Percentiles rank a stretch among this genome's conserved stretches.
Conservation (phyloP, 164 flowering plant species). For the Taxillus chinensis region DNA sequence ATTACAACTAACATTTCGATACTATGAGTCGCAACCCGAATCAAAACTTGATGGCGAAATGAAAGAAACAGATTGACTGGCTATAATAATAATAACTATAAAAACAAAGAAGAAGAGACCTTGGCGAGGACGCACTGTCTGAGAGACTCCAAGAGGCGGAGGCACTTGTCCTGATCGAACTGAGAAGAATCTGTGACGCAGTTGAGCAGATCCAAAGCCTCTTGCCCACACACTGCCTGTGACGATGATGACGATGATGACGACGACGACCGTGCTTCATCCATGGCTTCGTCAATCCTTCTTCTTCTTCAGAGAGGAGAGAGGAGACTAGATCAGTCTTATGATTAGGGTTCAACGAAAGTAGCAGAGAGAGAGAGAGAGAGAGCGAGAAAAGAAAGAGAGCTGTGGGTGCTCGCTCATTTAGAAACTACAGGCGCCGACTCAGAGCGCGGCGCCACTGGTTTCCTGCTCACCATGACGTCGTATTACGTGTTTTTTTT, state of each 20-base stretch:
- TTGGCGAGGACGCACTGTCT: conserved; percentile 59
- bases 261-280: conserved; percentile 6
- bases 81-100: no score
- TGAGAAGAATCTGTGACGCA: conserved; percentile 42
- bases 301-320: conserved; percentile 9
- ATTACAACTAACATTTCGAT: no score
- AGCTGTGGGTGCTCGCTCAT: no score
- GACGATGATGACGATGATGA: no score
- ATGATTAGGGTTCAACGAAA: background rate
- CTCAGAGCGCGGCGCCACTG: no score
- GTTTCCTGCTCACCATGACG: no score
- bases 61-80: no score
- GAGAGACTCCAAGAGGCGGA: conserved; percentile 40
- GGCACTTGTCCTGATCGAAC: conserved; percentile 60
- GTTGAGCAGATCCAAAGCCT: conserved; percentile 68
- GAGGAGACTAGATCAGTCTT: background rate
- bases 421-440: no score
- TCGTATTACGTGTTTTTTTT: no score
- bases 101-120: conserved; percentile 21
- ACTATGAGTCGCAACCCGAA: no score
- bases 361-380: background rate
- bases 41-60: no score
- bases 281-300: conserved; percentile 5
- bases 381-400: background rate
- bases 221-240: conserved; percentile 43